Evolutionary conservation across 164 flowering plant species (phyloP).

Genomic region (Magnolia sinica): DNA sequence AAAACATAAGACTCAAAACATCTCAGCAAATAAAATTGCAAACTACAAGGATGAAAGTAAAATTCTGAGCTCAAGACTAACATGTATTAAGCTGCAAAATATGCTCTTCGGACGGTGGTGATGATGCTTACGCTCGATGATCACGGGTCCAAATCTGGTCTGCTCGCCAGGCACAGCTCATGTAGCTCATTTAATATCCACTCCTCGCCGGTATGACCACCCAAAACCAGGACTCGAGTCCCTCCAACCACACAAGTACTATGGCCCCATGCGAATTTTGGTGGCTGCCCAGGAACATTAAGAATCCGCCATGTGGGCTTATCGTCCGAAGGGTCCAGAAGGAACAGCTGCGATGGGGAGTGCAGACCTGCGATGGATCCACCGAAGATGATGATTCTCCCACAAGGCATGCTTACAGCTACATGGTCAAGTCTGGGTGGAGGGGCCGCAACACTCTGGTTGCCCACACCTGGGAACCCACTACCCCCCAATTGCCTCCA

Average conservation of each 20-base stretch:
- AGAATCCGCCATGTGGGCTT: slow-evolving; percentile 83
- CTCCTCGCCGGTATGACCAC: slow-evolving; percentile 82
- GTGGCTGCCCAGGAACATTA: slow-evolving; percentile 82
- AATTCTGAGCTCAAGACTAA: not conserved
- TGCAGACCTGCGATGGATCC: slow-evolving; percentile 85
- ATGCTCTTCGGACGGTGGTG: not conserved
- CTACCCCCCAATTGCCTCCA: slow-evolving; percentile 74
- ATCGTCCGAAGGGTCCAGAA: slow-evolving; percentile 79
- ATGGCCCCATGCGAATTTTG: slow-evolving; percentile 90
- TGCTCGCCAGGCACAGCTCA: slow-evolving; percentile 73
- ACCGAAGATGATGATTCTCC: slow-evolving; percentile 73
- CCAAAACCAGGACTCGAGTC: slow-evolving; percentile 73
- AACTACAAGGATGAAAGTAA: not conserved
- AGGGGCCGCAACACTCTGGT: slow-evolving; percentile 60
- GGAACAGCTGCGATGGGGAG: slow-evolving; percentile 82
- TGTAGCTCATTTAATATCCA: slow-evolving; percentile 85
- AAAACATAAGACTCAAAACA: not conserved
- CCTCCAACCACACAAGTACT: slow-evolving; percentile 92
- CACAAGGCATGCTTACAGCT: slow-evolving; percentile 88
- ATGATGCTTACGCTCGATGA: not conserved
- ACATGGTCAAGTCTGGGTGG: slow-evolving; percentile 93
- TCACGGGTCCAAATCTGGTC: slow-evolving; percentile 31
- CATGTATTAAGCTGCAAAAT: not conserved
- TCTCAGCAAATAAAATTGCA: not conserved
- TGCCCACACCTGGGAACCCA: slow-evolving; percentile 40